These are phyloP conservation scores for Pythium phragmitis DNA, from an alignment of 352 stramenopile genomes.

Conservation along the genomic window DNA sequence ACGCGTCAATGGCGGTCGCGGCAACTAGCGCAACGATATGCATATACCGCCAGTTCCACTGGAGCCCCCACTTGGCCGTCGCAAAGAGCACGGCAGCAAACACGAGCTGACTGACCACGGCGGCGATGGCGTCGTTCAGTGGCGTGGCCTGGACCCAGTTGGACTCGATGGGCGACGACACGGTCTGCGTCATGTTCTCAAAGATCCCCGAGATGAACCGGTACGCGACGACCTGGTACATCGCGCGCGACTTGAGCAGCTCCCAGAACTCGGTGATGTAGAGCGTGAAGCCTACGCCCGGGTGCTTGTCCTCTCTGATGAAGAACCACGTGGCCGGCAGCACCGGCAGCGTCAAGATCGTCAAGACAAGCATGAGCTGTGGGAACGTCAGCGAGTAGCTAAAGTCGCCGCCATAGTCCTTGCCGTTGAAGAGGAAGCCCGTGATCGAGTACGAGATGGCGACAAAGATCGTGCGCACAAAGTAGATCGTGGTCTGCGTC, in stretches of 20 bases:
- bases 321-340: slow-evolving; percentile 26
- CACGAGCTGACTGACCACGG: slow-evolving; percentile 11
- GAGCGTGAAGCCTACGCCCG: slow-evolving; percentile 1
- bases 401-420: slow-evolving; percentile 22
- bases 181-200: slow-evolving; percentile 14
- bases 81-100: slow-evolving; percentile 17
- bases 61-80: slow-evolving; percentile 21
- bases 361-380: slow-evolving; percentile 19
- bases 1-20: slow-evolving; percentile 11
- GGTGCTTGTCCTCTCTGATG: slow-evolving; percentile 18
- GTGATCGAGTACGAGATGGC: slow-evolving; percentile 14
- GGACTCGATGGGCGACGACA: slow-evolving; percentile 5
- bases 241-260: slow-evolving; percentile 20
- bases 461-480: slow-evolving; percentile 19
- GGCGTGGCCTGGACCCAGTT: slow-evolving; percentile 22
- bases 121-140: slow-evolving; percentile 20
- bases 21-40: slow-evolving; percentile 7
- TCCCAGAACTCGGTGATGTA: slow-evolving; percentile 28
- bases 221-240: slow-evolving; percentile 27
- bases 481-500: slow-evolving; percentile 28
- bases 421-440: slow-evolving; percentile 27
- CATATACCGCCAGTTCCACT: slow-evolving; percentile 23
- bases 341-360: slow-evolving; percentile 10
- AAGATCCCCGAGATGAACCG: slow-evolving; percentile 15
- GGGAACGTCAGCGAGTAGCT: slow-evolving; percentile 16